Base-by-base conservation (phyloP, 176 grass and related monocot species). In the Sorghum bicolor region DNA sequence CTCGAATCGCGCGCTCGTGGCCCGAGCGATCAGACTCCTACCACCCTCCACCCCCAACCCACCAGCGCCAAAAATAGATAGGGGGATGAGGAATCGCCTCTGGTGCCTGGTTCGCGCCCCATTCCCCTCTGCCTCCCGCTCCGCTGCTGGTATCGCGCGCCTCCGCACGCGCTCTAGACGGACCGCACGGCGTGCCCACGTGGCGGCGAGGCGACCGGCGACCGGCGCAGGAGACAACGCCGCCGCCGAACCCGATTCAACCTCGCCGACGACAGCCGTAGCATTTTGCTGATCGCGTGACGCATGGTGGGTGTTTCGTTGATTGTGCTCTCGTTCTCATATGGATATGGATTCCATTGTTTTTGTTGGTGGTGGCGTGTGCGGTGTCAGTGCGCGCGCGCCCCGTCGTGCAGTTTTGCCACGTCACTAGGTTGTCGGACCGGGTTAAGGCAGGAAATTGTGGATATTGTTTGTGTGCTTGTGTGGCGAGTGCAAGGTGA, bases 21-120 rank as follows among this genome's bases (percentile, higher is more conserved):
- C 32, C 36, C 26, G 29, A 70, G 72, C 61, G 10, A 73, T 14
- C 74, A 12, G 72, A 50, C 61, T 58, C 64, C 12, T 48, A 5
- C 67, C 41, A 50, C 39, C 70, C 41, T 48, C 60, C 58, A 2
- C 64, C 70, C 47, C 45, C 43, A 48, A 37, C 17, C 19, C 74
- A n/a, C 39, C 41, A 44, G 2, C 64, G 77, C 88, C 83, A 70
- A 75, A 89, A 85, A 89, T 89, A 89, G 87, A 75, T 32, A 39
- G 50, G 39, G 25, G 70, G 37, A 40, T 52, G 64, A 37, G 75
- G 81, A 52, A 73, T 87, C 79, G 85, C 75, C 81, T 74, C 74
- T 82, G 85, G 37, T 82, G 44, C 72, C 48, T 57, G 48, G 31
- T 76, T 55, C 31, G 29, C 31, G 40, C 57, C 10, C 76, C 38